Evolutionary conservation across 208 protist genomes (phyloP).

Genomic region (Leishmania martiniquensis): DNA sequence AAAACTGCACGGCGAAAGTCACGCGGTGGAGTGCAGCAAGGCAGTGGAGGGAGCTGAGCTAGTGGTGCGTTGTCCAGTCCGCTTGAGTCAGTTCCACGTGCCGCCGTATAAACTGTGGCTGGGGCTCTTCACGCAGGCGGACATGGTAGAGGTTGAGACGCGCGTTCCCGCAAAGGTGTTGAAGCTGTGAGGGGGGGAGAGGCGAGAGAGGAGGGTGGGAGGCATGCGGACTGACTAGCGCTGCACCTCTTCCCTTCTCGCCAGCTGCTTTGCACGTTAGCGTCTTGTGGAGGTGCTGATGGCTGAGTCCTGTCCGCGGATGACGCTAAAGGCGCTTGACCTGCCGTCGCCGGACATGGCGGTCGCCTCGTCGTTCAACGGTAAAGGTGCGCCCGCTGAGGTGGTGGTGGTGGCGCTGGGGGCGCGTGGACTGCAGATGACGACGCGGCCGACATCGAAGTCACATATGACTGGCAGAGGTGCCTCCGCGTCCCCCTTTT

Average conservation of each 20-base stretch:
- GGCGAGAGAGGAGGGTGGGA: neutral
- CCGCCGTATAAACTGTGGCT: slow-evolving; percentile 60
- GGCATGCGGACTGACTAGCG: neutral
- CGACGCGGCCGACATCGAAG: neutral
- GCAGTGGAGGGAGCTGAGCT: slow-evolving; percentile 72
- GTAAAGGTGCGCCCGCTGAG: neutral
- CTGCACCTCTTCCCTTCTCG: neutral
- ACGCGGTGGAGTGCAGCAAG: slow-evolving; percentile 66
- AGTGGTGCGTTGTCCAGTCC: slow-evolving; percentile 80
- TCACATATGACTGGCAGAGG: neutral
- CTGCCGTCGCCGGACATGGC: neutral
- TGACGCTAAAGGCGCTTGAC: neutral
- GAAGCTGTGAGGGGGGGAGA: slow-evolving; percentile 34
- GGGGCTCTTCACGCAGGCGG: slow-evolving; percentile 73
- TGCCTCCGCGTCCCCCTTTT: neutral
- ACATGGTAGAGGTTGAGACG: slow-evolving; percentile 83
- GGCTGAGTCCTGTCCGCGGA: neutral
- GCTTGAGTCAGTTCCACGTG: slow-evolving; percentile 60
- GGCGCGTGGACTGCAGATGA: too few species aligned
- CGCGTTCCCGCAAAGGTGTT: slow-evolving; percentile 64
- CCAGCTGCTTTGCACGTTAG: neutral
- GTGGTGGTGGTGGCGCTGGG: neutral
- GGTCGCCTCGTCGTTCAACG: neutral
- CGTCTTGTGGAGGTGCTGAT: neutral
- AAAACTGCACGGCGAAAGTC: slow-evolving; percentile 59